Evolutionary conservation across 2,329 filamentous ascomycete species (phyloP), one percentile per base, ranked within the genome.

Genomic region (Elsinoe fawcettii): DNA sequence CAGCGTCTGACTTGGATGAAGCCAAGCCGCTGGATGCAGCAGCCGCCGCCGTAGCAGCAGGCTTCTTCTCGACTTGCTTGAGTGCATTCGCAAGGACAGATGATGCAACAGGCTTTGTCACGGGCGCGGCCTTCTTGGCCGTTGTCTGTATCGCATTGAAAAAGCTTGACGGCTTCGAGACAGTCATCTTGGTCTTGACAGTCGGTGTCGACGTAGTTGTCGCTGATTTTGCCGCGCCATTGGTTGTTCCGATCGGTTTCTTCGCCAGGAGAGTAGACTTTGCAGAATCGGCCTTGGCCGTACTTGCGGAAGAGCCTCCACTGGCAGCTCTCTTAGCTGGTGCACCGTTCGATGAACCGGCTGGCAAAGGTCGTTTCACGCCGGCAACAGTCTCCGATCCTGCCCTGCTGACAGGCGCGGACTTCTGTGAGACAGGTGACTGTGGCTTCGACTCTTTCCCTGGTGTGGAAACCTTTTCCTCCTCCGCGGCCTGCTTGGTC

Each of bases 141-240:
- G 73, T 72, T 23, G 74, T 74, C 58, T 73, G 74, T 46, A 77
- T 67, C 25, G 71, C 72, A 0, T 74, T 71, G 61, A 77, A 76
- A 59, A 77, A 73, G 20, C 66, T 70, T 0, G 73, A 73, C 1
- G 75, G 67, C 61, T 76, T 77, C 34, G 73, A 72, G n/a, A 69
- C 64, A 4, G 74, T 68, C 55, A 70, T 68, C 46, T 65, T 67
- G 30, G 67, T 66, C 60, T 70, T 67, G 14, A 67, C 61, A 46
- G 69, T 69, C 2, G 60, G 43, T 16, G 47, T 25, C 16, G 58
- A 30, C 16, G 63, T 49, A 20, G 60, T 20, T 32, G 36, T 20
- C 16, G 66, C 63, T 18, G 58, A 60, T 37, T 63, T 58, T 4
- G 32, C 20, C 9, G 64, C 63, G 51, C 65, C 67, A 7, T 60